Base-by-base conservation (phyloP, 140 eudicot species). In the Ambrosia hybrid region DNA sequence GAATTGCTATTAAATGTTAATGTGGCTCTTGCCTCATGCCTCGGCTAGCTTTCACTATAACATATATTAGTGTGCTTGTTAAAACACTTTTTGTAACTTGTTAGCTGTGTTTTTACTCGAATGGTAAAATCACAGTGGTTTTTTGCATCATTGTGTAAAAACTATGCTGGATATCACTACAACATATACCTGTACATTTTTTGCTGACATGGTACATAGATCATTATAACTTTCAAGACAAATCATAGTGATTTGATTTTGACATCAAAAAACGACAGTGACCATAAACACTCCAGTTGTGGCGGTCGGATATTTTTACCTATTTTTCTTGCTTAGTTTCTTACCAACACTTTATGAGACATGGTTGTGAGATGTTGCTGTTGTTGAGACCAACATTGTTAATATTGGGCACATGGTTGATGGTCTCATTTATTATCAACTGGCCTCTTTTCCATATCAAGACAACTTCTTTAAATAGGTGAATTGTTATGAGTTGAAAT, bases 361-460 rank as follows among this genome's bases (percentile, higher is more conserved):
- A 79, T 67, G 75, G 65, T 58, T 30, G 39, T 66, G 64, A 71
- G 39, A 39, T 69, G 71, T 30, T 77, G 75, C 61, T 71, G 15
- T 65, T 46, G 36, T 66, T 67, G 68, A 56, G 57, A 45, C 74
- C 69, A 65, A 48, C 78, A 72, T 72, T 67, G 65, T 51, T 58
- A 67, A 46, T 79, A 51, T n/a, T 67, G 60, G 9, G 64, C 79
- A 79, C 79, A 73, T 73, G 71, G 79, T 66, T 21, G 26, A 21
- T 21, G 26, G 26, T 21, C 26, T 21, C 26, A 21, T 73, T 79
- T 79, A 79, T 79, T 66, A 72, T 79, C 52, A 73, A 14, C 14
- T 51, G 55, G 72, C 53, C 58, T 73, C 45, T 79, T 79, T 79
- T 73, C 67, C 74, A 79, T 67, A 58, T 67, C 79, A 73, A 73